Conservation (phyloP, 179 eudicot genomes). For the Heliamphora pulchella region DNA sequence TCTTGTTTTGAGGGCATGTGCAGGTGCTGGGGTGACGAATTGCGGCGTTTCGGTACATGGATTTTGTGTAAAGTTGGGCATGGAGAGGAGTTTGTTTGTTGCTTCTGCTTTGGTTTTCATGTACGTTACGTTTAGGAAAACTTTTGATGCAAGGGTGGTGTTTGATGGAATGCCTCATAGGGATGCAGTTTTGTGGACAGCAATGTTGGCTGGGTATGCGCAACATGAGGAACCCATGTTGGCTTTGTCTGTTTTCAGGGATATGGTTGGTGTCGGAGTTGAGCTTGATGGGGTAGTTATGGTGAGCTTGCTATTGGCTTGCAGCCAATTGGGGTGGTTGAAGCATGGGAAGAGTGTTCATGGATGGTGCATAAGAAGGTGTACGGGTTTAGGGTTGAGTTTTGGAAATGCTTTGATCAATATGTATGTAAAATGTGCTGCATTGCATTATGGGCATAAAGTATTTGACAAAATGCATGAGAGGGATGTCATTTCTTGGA, state of each 20-base stretch:
- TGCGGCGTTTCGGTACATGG: slow-evolving; percentile 21
- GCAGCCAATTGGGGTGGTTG: slow-evolving; percentile 41
- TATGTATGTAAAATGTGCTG: slow-evolving; percentile 30
- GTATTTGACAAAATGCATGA: slow-evolving; percentile 35
- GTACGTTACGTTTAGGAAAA: slow-evolving; percentile 25
- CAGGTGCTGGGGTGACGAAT: slow-evolving; percentile 22
- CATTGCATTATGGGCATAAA: slow-evolving; percentile 25
- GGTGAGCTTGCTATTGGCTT: slow-evolving; percentile 41
- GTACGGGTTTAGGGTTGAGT: slow-evolving; percentile 31
- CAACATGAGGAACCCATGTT: slow-evolving; percentile 37
- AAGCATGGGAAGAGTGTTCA: slow-evolving; percentile 42
- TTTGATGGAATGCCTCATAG: slow-evolving; percentile 31
- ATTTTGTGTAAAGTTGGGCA: slow-evolving; percentile 21
- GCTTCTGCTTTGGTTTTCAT: slow-evolving; percentile 12
- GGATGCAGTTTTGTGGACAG: slow-evolving; percentile 33
- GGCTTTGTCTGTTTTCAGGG: slow-evolving; percentile 36
- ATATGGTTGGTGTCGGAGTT: slow-evolving; percentile 23
- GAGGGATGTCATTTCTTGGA: slow-evolving; percentile 33
- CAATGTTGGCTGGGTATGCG: slow-evolving; percentile 59
- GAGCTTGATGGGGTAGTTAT: slow-evolving; percentile 48
- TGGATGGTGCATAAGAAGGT: slow-evolving; percentile 24
- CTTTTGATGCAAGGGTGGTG: slow-evolving; percentile 31
- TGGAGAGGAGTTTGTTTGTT: slow-evolving; percentile 26
- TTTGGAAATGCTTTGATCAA: slow-evolving; percentile 30
- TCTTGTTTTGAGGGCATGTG: slow-evolving; percentile 30